A percentile compares a stretch with the other conserved stretches of the same genome.
phyloP scores from a whole-genome alignment of 2,329 filamentous ascomycete genomes.

The Alternaria gansuensis region DNA sequence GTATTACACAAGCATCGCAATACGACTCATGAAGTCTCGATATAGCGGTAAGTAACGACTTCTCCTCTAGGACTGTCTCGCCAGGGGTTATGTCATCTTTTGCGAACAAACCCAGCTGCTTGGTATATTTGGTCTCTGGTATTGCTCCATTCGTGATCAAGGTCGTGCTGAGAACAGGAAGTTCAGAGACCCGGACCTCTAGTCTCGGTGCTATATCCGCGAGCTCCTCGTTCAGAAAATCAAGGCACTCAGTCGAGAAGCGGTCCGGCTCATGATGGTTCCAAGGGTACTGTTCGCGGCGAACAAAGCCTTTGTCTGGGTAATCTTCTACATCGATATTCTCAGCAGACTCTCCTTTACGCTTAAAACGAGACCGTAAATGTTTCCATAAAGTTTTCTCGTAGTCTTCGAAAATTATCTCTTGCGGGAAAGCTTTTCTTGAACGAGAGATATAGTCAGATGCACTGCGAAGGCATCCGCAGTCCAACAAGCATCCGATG shows the following conservation, averaged over 20 bases:
- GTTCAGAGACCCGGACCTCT: constrained; percentile 75
- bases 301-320: constrained; percentile 74
- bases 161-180: constrained; percentile 69
- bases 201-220: constrained; percentile 78
- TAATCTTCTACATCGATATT: constrained; percentile 64
- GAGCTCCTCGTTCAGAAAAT: constrained; percentile 75
- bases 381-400: constrained; percentile 60
- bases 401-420: constrained; percentile 65
- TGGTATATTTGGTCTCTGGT: constrained; percentile 66
- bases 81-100: constrained; percentile 79
- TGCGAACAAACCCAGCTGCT: constrained; percentile 90
- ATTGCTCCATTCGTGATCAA: constrained; percentile 50
- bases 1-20: constrained; percentile 87
- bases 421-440: constrained; percentile 63
- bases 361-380: constrained; percentile 37
- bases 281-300: constrained; percentile 71
- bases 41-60: constrained; percentile 86
- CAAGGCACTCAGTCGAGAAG: constrained; percentile 64
- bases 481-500: constrained; percentile 64
- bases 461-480: constrained; percentile 74
- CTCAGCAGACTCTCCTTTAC: constrained; percentile 39
- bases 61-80: constrained; percentile 80
- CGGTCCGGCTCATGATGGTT: constrained; percentile 68
- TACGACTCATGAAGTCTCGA: constrained; percentile 85
- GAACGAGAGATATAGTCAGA: constrained; percentile 71